phyloP scores from a whole-genome alignment of 2,329 filamentous ascomycete genomes.

The Cyphellophora attinorum region DNA sequence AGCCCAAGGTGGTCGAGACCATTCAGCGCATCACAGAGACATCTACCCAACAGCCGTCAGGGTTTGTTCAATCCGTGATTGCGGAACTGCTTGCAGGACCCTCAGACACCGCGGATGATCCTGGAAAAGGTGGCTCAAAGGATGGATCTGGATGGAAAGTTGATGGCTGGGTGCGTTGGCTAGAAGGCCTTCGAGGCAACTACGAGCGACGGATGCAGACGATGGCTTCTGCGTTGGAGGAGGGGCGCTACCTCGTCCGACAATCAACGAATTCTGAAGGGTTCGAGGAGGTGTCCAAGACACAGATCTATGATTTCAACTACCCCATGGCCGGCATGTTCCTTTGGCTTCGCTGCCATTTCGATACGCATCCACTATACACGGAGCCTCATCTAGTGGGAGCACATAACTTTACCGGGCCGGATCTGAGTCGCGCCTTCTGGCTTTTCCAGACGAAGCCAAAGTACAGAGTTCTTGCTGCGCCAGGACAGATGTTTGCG shows the following conservation, averaged over 20 bases:
- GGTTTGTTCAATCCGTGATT: slow-evolving; percentile 79
- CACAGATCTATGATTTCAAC: slow-evolving; percentile 62
- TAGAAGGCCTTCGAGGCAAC: slow-evolving; percentile 69
- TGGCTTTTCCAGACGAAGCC: slow-evolving; percentile 62
- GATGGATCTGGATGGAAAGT: slow-evolving; percentile 62
- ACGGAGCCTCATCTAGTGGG: not conserved
- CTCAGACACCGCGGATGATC: slow-evolving; percentile 32
- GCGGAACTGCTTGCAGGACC: slow-evolving; percentile 68
- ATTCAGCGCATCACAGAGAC: slow-evolving; percentile 65
- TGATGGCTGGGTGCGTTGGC: slow-evolving; percentile 84
- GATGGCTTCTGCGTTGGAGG: slow-evolving; percentile 68
- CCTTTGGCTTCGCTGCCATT: slow-evolving; percentile 67
- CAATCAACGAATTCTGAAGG: slow-evolving; percentile 37
- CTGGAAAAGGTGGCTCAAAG: slow-evolving; percentile 37
- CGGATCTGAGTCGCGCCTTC: slow-evolving; percentile 53
- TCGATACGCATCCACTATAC: slow-evolving; percentile 49
- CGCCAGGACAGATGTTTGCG: slow-evolving; percentile 65
- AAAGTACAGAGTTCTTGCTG: slow-evolving; percentile 60
- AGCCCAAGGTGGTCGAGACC: slow-evolving; percentile 68
- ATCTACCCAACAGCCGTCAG: slow-evolving; percentile 73
- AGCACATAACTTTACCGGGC: slow-evolving; percentile 38
- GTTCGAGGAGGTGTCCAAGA: slow-evolving; percentile 69
- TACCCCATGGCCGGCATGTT: slow-evolving; percentile 90
- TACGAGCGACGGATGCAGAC: slow-evolving; percentile 77
- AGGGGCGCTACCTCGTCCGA: slow-evolving; percentile 45